Evolutionary conservation across 2,329 filamentous ascomycete genomes (phyloP), one percentile per base, ranked within the genome.

Genomic region (Monascus ruber): DNA sequence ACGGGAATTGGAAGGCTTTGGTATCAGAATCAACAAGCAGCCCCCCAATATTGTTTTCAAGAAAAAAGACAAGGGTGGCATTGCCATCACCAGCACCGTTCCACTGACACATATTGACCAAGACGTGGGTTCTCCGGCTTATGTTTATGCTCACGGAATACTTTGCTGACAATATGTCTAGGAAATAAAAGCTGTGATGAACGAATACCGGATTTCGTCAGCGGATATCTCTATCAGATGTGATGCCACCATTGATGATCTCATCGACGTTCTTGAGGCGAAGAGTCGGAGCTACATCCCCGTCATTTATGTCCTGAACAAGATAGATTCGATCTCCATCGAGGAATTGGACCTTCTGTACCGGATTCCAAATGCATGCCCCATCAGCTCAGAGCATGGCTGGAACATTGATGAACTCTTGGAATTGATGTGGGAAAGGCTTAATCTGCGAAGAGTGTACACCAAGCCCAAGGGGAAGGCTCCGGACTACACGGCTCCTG

Each of bases 11-110:
- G 91, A 98, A 63, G 91, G 91, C 5, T 98, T 98, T 55, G 91
- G 91, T 28, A 95, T 98, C 59, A 78, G 91, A 41, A 89, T 96
- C 71, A 98, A 98, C 73, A 98, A 96, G 71, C 70, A 79, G 53
- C 91, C 91, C 25, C 91, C 91, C 32, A 98, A 98, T 62, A 98
- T 98, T 56, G 85, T 91, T n/a, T 94, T 95, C 73, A 93, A 82
- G 69, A 98, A 98, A 74, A 98, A 98, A 73, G 91, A 98, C 66
- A 96, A 96, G 69, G 91, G 91, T 51, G 91, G 91, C 29, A 79
- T 98, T 58, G 88, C 85, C 57, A 91, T 98, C 58, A 94, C 88
- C n/a, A 91, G 79, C 65, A 98, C 91, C 2, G 82, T 91, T 34
- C 86, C 88, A 4, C 71, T 98, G 51, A 83, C 83, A 24, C 86